Evolutionary conservation across 2,329 filamentous ascomycete genomes (phyloP).

Genomic region (Mycogone perniciosa): DNA sequence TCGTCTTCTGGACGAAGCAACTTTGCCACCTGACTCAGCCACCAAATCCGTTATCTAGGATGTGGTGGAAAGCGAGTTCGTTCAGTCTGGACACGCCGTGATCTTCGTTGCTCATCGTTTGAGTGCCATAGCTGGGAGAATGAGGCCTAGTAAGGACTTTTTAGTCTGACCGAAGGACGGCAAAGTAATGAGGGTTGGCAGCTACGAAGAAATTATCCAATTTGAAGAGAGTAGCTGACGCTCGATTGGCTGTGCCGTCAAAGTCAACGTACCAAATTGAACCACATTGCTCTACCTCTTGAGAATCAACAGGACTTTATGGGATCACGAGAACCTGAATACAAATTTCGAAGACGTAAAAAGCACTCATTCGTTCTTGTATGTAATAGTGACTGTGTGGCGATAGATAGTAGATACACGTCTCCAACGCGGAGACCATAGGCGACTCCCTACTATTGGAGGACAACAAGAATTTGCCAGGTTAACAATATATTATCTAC

Average conservation of each 20-base stretch:
- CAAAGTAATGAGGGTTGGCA: constrained; percentile 3
- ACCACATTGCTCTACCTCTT: too few species aligned
- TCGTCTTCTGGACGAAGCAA: constrained; percentile 28
- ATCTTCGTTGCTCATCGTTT: constrained; percentile 31
- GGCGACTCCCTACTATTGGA: constrained; percentile 46
- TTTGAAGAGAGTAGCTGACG: background rate
- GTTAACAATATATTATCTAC: constrained; percentile 57
- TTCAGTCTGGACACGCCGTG: constrained; percentile 28
- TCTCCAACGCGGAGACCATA: constrained; percentile 53
- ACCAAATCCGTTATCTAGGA: constrained; percentile 27
- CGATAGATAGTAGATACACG: constrained; percentile 48
- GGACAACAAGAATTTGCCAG: constrained; percentile 56
- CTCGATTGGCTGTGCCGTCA: too few species aligned
- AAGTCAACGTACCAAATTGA: too few species aligned
- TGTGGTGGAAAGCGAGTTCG: constrained; percentile 23
- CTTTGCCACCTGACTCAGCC: constrained; percentile 25
- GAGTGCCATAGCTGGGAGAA: constrained; percentile 17
- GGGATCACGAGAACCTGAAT: too few species aligned
- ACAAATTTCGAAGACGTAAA: too few species aligned
- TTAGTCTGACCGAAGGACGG: constrained; percentile 8
- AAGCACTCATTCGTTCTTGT: too few species aligned
- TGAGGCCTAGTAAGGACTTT: constrained; percentile 11
- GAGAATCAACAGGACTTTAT: too few species aligned
- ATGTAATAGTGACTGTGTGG: constrained; percentile 26
- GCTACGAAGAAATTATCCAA: constrained; percentile 2